Base-by-base conservation (phyloP, 2,329 filamentous ascomycete genomes). In the Colletotrichum kahawae region DNA sequence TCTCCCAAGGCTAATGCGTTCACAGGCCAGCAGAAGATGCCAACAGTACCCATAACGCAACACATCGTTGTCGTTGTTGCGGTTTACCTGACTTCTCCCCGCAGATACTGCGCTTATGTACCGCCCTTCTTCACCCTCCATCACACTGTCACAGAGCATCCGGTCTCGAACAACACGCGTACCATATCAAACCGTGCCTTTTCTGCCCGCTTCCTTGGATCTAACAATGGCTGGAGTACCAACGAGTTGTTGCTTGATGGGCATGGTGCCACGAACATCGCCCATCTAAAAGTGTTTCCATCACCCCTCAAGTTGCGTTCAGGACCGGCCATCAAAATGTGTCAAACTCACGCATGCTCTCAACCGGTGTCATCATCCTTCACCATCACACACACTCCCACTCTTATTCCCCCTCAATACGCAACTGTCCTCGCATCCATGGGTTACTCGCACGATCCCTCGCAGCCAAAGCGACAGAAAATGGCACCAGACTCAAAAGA, bases 131-230 rank as follows among this genome's bases (percentile, higher is more conserved):
- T 48, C 43, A 48, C 0, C 18, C 12, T 13, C n/a, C 1, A 1
- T 13, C n/a, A 6, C 3, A 48, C 0, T 48, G 18, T 0, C n/a
- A 48, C 43, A 48, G n/a, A 48, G 0, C 10, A 21, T 4, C 0
- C 18, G 10, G 10, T 48, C 1, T n/a, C n/a, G 7, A 5, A 48
- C 24, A 5, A 4, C 18, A 1, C 1, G 9, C 18, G 12, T 4
- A 2, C 18, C 18, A 1, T 48, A 48, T 48, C 21, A 48, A 48
- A 2, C 43, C n/a, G 6, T 1, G 3, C 9, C 10, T 4, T 2
- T 0, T 21, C 43, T 21, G 18, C n/a, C 10, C 10, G 3, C 0
- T 21, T 48, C 0, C 43, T 48, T 48, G 0, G 43, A 48, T 4
- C 9, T 6, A 0, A 5, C 18, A 48, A 21, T 48, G 18, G 12